Evolutionary conservation across 176 grass and related monocot genomes (phyloP).

Genomic region (Avena sativa): DNA sequence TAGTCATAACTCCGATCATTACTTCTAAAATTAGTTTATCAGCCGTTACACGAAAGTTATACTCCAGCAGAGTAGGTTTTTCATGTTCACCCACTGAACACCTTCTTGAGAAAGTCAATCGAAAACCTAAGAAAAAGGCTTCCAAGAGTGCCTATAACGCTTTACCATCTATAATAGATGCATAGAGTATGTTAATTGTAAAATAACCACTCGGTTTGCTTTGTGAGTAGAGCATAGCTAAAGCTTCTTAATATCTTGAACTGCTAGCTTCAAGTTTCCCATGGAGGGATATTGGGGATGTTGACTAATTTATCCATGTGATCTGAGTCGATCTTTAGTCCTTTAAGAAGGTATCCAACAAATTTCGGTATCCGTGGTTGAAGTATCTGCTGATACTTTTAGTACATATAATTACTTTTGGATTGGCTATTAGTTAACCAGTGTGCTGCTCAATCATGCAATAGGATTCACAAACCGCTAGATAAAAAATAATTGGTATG

Average conservation of each 20-base stretch:
- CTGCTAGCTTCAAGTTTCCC: conserved; percentile 53
- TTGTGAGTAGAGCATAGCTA: conserved; percentile 70
- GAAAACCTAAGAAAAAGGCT: conserved; percentile 60
- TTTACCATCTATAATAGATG: conserved; percentile 65
- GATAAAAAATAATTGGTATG: too few species aligned
- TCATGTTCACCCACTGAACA: conserved; percentile 59
- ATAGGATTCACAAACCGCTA: conserved; percentile 33
- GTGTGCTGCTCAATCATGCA: conserved; percentile 42
- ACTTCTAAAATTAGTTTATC: conserved; percentile 56
- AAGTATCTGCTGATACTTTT: conserved; percentile 8
- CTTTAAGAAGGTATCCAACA: conserved; percentile 13
- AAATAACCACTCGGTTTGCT: conserved; percentile 52
- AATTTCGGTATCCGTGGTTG: conserved; percentile 40
- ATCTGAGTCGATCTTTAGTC: conserved; percentile 51
- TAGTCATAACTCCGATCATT: conserved; percentile 69
- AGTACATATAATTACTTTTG: conserved; percentile 11
- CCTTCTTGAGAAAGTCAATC: conserved; percentile 62
- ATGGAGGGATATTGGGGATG: conserved; percentile 54
- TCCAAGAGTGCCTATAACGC: conserved; percentile 73
- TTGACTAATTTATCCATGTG: conserved; percentile 53
- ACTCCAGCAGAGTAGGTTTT: conserved; percentile 66
- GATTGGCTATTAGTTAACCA: conserved; percentile 31
- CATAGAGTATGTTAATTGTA: conserved; percentile 65
- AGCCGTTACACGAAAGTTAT: conserved; percentile 63
- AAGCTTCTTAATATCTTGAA: conserved; percentile 50